Base-by-base conservation (phyloP, 2,329 filamentous ascomycete species). In the Ascochyta clinopodiicola region DNA sequence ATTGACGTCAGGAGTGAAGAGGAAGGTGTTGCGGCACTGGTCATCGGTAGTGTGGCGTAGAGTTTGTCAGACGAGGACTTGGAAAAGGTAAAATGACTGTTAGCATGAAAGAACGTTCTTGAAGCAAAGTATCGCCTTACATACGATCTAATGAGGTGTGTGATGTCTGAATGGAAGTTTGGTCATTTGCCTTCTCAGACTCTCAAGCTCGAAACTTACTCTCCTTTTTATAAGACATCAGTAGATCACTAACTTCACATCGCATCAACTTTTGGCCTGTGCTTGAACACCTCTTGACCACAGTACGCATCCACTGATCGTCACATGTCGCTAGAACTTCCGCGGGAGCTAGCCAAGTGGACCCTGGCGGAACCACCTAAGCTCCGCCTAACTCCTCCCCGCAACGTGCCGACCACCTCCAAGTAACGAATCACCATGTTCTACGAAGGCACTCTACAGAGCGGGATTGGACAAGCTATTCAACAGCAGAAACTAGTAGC, bases 1-100 rank as follows among this genome's bases (percentile, higher is more conserved):
- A 92, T 99, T 67, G 90, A 89, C 47, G 91, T 94, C 58, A 86
- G 95, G 73, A 90, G 90, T 75, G 95, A 99, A 77, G 95, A 99
- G 78, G 91, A 95, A 73, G 91, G 91, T 51, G 87, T 99, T 71
- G 92, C 95, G 59, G 84, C 87, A 57, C 82, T 96, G 76, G 86
- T 98, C 57, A 85, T 97, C 74, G 90, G 87, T 64, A 92, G 91
- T 68, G 88, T 97, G 74, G 88, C 90, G 75, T 96, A 86, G 57
- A 10, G 31, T 36, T 12, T 15, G 32, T 32, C 39, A 38, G 38
- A 25, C 35, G 31, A 19, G 38, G n/a, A 8, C 32, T 40, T 42
- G 25, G 49, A 46, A 57, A 55, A 44, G 42, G 24, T 21, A 40
- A 48, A 29, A 56, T 35, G 51, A 54, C 34, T 32, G 24, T 19